Evolutionary conservation across 192 early-diverging fungal genomes (phyloP).

Genomic region (Coemansia umbellata): DNA sequence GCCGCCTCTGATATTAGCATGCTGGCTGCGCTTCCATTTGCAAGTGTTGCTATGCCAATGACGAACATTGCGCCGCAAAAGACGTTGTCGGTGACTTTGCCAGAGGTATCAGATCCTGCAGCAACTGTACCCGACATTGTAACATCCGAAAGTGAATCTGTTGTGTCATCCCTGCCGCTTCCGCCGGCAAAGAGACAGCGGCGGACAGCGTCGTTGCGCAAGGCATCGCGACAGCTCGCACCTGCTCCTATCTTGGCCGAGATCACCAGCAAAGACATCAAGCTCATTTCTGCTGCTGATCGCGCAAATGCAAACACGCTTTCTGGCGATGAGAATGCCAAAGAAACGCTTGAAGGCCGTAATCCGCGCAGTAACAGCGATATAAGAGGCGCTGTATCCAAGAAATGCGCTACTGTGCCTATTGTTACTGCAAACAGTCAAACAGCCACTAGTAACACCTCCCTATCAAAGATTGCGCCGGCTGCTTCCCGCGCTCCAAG

Average conservation of each 20-base stretch:
- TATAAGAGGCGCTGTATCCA: neutral
- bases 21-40: constrained; percentile 26
- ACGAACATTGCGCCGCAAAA: constrained; percentile 41
- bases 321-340: constrained; percentile 25
- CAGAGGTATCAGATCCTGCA: neutral
- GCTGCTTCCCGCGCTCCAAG: no score
- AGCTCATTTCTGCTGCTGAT: constrained; percentile 3
- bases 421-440: constrained; percentile 10
- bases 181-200: constrained; percentile 12
- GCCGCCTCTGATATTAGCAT: constrained; percentile 20
- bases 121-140: neutral
- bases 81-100: constrained; percentile 18
- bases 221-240: neutral
- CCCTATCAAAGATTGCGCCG: no score
- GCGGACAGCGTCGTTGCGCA: neutral
- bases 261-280: neutral
- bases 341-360: neutral
- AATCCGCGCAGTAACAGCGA: constrained; percentile 15
- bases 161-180: neutral
- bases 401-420: constrained; percentile 7
- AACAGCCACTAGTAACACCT: neutral
- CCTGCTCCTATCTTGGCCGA: neutral
- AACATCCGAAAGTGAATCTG: neutral
- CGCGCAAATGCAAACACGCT: constrained; percentile 11
- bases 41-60: constrained; percentile 2